These are phyloP conservation scores for Aspergillus bertholletiae DNA, from an alignment of 495 filamentous ascomycete genomes.

Conservation along the genomic window DNA sequence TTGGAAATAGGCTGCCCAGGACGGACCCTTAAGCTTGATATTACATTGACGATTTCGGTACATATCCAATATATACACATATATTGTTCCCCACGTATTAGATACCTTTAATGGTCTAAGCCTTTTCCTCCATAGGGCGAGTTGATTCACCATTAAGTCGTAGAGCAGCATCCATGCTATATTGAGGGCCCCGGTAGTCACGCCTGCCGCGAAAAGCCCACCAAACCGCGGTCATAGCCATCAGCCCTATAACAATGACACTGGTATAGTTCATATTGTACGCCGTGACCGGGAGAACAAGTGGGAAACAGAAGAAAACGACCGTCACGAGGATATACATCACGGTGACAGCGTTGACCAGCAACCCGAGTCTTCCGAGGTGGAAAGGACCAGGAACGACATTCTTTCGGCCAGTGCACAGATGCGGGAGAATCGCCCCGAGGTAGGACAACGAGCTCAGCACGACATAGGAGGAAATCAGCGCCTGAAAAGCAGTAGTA, in stretches of 20 bases:
- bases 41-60: too few species aligned
- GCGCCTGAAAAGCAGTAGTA: constrained; percentile 69
- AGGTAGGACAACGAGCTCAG: constrained; percentile 71
- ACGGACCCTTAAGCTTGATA: too few species aligned
- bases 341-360: constrained; percentile 56
- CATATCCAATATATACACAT: not conserved
- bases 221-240: constrained; percentile 41
- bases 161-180: constrained; percentile 28
- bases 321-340: constrained; percentile 67
- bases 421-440: constrained; percentile 70
- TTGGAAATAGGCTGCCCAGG: too few species aligned
- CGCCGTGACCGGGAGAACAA: constrained; percentile 49
- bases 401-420: constrained; percentile 59
- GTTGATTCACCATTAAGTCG: not conserved
- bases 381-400: constrained; percentile 68
- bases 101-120: not conserved
- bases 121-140: not conserved
- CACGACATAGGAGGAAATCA: constrained; percentile 69
- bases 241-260: constrained; percentile 59
- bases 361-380: constrained; percentile 57
- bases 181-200: constrained; percentile 30
- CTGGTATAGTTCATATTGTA: constrained; percentile 69
- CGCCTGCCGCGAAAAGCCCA: constrained; percentile 41
- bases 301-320: constrained; percentile 79
- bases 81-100: not conserved